A percentile compares a stretch with the other conserved stretches of the same genome.
Evolutionary conservation across 2,329 filamentous ascomycete species (phyloP).

Genomic region (Cryphonectria parasitica): DNA sequence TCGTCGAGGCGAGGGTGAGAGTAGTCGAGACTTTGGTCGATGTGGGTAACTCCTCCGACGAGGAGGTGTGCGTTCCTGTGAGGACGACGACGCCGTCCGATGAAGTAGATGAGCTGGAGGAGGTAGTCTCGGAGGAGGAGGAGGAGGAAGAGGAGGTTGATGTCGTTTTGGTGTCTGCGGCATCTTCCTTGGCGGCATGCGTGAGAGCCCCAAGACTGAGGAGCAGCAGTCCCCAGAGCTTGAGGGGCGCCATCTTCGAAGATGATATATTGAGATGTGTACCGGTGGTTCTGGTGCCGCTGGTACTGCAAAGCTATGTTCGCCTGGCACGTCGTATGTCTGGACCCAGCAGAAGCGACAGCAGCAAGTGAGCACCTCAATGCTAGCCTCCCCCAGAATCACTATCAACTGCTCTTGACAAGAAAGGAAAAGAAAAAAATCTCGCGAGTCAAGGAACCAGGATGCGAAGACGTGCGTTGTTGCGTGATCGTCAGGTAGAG

Average conservation of each 20-base stretch:
- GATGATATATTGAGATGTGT: not conserved
- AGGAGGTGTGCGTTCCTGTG: constrained; percentile 38
- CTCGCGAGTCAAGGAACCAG: not conserved
- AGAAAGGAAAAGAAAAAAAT: not conserved
- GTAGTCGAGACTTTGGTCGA: constrained; percentile 48
- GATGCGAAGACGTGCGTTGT: not conserved
- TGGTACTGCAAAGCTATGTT: not conserved
- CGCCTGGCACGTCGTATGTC: not conserved
- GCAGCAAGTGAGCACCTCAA: not conserved
- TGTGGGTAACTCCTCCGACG: constrained; percentile 45
- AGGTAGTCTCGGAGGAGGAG: not conserved
- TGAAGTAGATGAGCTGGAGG: constrained; percentile 12
- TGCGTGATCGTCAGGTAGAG: not conserved
- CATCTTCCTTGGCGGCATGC: constrained; percentile 14
- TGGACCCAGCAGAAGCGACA: not conserved
- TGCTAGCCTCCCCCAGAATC: not conserved
- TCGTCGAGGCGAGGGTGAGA: constrained; percentile 44
- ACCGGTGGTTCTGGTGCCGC: not conserved
- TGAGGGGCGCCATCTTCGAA: constrained; percentile 23
- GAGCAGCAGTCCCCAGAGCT: constrained; percentile 27
- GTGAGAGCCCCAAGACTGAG: constrained; percentile 22
- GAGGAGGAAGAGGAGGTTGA: constrained; percentile 6
- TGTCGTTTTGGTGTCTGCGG: constrained; percentile 1
- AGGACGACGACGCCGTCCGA: constrained; percentile 41
- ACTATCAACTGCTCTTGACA: not conserved